Conservation (phyloP, 2,329 filamentous ascomycete genomes). For the Fusarium sterilihyphosum region DNA sequence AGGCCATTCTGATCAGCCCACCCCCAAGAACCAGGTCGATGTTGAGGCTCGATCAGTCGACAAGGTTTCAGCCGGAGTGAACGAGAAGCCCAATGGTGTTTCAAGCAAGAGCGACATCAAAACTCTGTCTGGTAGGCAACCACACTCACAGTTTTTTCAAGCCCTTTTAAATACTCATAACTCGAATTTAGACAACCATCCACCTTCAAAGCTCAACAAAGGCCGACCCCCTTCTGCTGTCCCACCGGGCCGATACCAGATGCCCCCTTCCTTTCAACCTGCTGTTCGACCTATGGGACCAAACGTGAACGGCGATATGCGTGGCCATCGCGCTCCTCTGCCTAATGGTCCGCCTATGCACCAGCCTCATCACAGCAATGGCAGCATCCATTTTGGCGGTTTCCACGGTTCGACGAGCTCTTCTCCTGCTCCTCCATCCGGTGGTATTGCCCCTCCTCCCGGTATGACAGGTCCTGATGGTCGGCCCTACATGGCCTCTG, state of each 20-base stretch:
- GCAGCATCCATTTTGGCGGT: conserved; percentile 66
- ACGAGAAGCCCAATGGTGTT: conserved; percentile 32
- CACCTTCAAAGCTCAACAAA: conserved; percentile 28
- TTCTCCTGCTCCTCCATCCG: conserved; percentile 63
- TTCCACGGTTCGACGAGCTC: conserved; percentile 66
- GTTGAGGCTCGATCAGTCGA: conserved; percentile 14
- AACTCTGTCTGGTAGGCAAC: conserved; percentile 28
- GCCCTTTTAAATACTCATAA: conserved; percentile 7
- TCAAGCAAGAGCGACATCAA: conserved; percentile 24
- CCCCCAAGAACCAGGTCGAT: conserved; percentile 17
- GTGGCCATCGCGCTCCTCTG: conserved; percentile 46
- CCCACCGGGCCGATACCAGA: conserved; percentile 52
- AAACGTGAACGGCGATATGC: conserved; percentile 48
- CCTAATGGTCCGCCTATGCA: conserved; percentile 55
- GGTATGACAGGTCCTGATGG: conserved; percentile 51
- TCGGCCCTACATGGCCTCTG: conserved; percentile 47
- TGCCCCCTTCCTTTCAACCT: conserved; percentile 57
- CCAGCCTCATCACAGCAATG: conserved; percentile 63
- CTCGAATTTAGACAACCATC: conserved; percentile 24
- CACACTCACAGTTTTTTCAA: neutral
- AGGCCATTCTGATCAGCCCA: conserved; percentile 40
- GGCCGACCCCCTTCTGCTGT: conserved; percentile 46
- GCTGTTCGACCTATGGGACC: conserved; percentile 44
- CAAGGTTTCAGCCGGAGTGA: conserved; percentile 2
- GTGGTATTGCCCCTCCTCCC: conserved; percentile 61